Base-by-base conservation (phyloP, 176 grass and related monocot species). In the Bonia amplexicaulis region DNA sequence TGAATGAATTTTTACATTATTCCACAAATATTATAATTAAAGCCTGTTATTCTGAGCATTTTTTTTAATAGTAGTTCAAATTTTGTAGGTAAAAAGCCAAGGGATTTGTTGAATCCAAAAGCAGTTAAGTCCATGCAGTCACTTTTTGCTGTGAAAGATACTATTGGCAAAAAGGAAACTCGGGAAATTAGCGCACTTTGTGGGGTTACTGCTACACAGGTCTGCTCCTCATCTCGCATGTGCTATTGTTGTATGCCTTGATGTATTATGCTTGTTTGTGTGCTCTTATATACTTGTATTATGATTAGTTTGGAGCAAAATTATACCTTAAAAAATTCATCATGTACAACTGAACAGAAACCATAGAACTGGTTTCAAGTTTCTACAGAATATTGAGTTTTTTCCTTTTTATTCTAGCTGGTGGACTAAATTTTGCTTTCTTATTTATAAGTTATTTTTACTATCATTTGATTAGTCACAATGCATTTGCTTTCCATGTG, bases 81-180 rank as follows among this genome's bases (percentile, higher is more conserved):
- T 58, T 86, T 84, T 84, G 47, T 79, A 98, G 96, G 96, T 72
- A 99, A 96, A 89, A 95, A 79, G n/a, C 96, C 96, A 60, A 88
- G 91, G 48, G 96, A 96, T 87, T 89, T 94, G 88, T 89, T 99
- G 84, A 95, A 94, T 79, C 93, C 96, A 74, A 99, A 99, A 90
- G 84, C 96, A 62, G 84, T 89, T 20, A 93, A 92, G 47, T 94
- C 77, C 71, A 92, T 99, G 93, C 96, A 96, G 76, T 99, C 96
- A 60, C 77, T 99, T 92, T 99, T 99, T 80, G 94, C 96, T 48
- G 84, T 96, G 69, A 99, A 99, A 86, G 96, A 99, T 77, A 91
- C 79, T 84, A 87, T 99, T 88, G 93, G 93, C 19, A 99, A 99
- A 87, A 99, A 85, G 74, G 96, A 99, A 92, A 91, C 86, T 26